Conservation (phyloP, 2,329 filamentous ascomycete species). For the Xylariaceae sp. region DNA sequence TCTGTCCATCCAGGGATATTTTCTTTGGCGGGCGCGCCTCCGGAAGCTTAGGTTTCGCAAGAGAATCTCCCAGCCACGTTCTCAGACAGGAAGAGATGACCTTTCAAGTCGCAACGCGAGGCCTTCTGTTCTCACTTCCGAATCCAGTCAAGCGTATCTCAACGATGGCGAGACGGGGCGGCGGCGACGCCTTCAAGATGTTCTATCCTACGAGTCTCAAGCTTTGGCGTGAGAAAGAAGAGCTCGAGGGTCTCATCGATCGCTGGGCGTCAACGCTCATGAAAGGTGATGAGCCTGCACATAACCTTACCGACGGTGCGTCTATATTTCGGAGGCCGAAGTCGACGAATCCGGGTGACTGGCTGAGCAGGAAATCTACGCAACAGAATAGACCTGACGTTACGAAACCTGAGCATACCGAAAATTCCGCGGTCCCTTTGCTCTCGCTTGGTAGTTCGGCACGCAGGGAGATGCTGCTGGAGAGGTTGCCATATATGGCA, state of each 20-base stretch:
- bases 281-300: constrained; percentile 36
- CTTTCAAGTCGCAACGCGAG: constrained; percentile 85
- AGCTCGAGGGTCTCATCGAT: constrained; percentile 70
- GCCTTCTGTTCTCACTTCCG: constrained; percentile 79
- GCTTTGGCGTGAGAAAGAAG: constrained; percentile 78
- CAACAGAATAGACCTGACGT: constrained; percentile 15
- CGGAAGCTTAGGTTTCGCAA: constrained; percentile 41
- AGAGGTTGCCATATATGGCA: constrained; percentile 81
- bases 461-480: constrained; percentile 71
- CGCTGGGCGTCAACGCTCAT: constrained; percentile 61
- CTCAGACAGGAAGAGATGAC: constrained; percentile 90
- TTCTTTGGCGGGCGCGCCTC: constrained; percentile 61
- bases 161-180: constrained; percentile 36
- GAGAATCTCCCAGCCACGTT: constrained; percentile 63
- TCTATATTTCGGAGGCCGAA: constrained; percentile 45
- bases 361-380: background rate
- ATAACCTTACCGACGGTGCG: constrained; percentile 41
- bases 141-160: constrained; percentile 74
- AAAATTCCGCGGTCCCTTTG: constrained; percentile 31
- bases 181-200: constrained; percentile 74
- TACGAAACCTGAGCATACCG: constrained; percentile 13
- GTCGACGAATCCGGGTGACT: constrained; percentile 17
- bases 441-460: constrained; percentile 62
- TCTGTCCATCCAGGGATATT: constrained; percentile 68
- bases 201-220: constrained; percentile 84